Base-by-base conservation (phyloP, 768 basidiomycete genomes). In the Mycena maculata region DNA sequence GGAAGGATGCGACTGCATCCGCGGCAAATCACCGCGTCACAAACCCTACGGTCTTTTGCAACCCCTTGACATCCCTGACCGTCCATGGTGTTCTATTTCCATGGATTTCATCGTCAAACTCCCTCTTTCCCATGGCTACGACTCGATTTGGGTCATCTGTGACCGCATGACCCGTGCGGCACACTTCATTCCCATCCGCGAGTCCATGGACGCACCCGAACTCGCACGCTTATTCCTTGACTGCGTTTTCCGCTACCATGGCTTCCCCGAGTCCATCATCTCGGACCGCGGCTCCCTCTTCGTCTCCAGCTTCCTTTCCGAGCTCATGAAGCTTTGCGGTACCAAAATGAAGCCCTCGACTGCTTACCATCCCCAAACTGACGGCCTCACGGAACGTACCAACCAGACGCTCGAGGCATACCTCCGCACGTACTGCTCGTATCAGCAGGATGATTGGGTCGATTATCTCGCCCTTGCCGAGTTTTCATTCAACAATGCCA, bases 31-130 rank as follows among this genome's bases (percentile, higher is more conserved):
- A 7, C 42, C 42, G 42, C 42, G 42, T n/a, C 42, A 44, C 42
- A 44, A 44, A 22, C 80, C 81, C 11, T 81, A 79, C 59, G 83
- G 84, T 1, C 53, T 73, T 9, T 70, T 83, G 25, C 62, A 79
- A 56, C 77, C 79, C 49, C 73, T 84, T 70, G 69, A 76, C 55
- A 75, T 80, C 25, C 81, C 80, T 2, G 20, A 65, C 1, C 70
- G 71, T 10, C 83, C 80, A 10, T 83, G 82, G 81, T 57, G 72
- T 31, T 75, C 77, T 3, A 77, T 84, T 30, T 75, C 76, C 0
- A 82, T 84, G 78, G 82, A 84, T 54, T 81, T 82, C 67, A 80
- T 85, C 15, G 78, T 75, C 70, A 79, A 48, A 15, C 47, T 48
- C 18, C 47, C 47, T 2, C 1, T 25, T 5, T 48, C 47, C 9